Base-by-base conservation (phyloP, 1,139 yeast species). In the Kodamaea sp. region DNA sequence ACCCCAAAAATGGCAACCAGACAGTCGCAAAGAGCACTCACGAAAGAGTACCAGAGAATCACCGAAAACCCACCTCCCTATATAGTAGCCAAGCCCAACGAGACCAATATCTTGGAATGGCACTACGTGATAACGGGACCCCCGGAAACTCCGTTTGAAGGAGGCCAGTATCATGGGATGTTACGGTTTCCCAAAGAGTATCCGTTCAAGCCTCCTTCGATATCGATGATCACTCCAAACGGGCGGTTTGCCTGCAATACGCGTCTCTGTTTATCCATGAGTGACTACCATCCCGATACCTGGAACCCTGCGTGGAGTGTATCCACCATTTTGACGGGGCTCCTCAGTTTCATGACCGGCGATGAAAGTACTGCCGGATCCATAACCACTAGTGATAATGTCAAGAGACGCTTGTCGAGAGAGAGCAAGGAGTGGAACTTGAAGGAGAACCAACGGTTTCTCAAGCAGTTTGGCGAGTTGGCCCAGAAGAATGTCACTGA, bases 271-370 rank as follows among this genome's bases (percentile, higher is more conserved):
- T 66, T 90, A 32, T 80, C 89, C 26, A 89, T 90, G 81, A 82
- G 92, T 50, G 97, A 90, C 55, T 89, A 80, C 59, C 97, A 90
- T 50, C 97, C 96, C 7, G 92, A 87, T 56, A 68, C 85, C 1
- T 89, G 97, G 97, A 88, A 89, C 57, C 96, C 97, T 1, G 88
- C 95, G 4, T 89, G 97, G 97, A 80, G 88, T 36, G 96, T 89
- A 14, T 71, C 87, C 18, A 87, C 96, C 0, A 89, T 89, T 15
- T 68, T 89, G 48, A 85, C 82, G 6, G 97, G 97, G 0, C 63
- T 89, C 31, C 65, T 89, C 46, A 84, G 95, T 53, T 89, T 89
- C 52, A 89, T 89, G 96, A 87, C 43, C 73, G 92, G 47, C 5
- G 58, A 60, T 30, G 73, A 67, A 37, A 44, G 51, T 24, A 67